Evolutionary conservation across 805 yeast genomes (phyloP), one percentile per base, ranked within the genome.

Genomic region (Allodekkera sacchari): DNA sequence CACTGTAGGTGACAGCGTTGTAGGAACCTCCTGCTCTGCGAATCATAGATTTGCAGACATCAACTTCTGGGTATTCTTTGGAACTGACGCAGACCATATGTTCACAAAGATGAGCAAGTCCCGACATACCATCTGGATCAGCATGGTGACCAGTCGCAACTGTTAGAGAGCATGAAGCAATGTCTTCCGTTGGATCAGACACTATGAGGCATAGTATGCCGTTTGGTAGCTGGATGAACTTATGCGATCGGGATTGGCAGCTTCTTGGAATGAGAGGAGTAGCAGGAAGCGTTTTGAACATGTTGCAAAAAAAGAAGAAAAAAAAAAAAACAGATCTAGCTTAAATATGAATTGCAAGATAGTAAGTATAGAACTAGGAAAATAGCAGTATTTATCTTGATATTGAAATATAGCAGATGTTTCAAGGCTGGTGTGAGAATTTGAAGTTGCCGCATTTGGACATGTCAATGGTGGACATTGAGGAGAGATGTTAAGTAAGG

Each of bases 41-140:
- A 1, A 79, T 44, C 5, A 52, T 33, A 18, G 65, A 64, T 30
- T 66, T 66, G 38, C 71, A 72, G 17, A 46, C 44, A 23, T 62
- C 65, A 1, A 71, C 63, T 13, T 56, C 48, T 1, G 82, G 77
- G 39, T 52, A 77, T 31, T 63, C 55, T 43, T 67, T 72, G 0
- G 82, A 71, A 3, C 79, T 82, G 34, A 66, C 62, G 21, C 72
- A 56, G 3, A 77, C 34, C 66, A 81, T 63, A 52, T 85, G 95
- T 48, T 85, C 96, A 45, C 94, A 80, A 36, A 84, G 68, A 59
- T 89, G 98, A 0, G 97, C 97, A 22, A 89, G 49, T 0, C 98
- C 98, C 0, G 75, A 75, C 2, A 80, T 43, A 4, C 65, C 66
- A 5, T 58, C 61, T 1, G 94, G 89, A 42, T 89, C 96, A 28